Percentiles rank a stretch among this genome's conserved stretches.
phyloP scores from a whole-genome alignment of 306 rosid species.

The Leucaena leucocephala region DNA sequence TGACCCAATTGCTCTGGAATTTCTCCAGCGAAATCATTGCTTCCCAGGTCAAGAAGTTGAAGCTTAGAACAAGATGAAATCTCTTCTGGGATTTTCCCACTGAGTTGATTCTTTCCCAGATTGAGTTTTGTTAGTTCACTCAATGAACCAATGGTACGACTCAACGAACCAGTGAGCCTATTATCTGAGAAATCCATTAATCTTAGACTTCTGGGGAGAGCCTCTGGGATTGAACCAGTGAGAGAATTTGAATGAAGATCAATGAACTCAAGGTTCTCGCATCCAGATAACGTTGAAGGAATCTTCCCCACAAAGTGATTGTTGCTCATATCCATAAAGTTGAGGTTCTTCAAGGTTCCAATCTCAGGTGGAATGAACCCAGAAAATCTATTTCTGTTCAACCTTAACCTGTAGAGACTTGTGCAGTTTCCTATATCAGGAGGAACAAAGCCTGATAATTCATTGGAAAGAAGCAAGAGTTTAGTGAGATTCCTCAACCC shows the following conservation, averaged over 20 bases:
- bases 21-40: slow-evolving; percentile 77
- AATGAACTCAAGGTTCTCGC: slow-evolving; percentile 71
- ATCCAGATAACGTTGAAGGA: slow-evolving; percentile 69
- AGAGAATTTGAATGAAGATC: slow-evolving; percentile 86
- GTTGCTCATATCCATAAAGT: slow-evolving; percentile 67
- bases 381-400: slow-evolving; percentile 65
- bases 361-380: slow-evolving; percentile 86
- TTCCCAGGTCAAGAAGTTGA: slow-evolving; percentile 76
- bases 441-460: slow-evolving; percentile 79
- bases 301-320: slow-evolving; percentile 73
- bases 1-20: slow-evolving; percentile 75
- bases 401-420: slow-evolving; percentile 67
- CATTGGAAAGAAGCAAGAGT: slow-evolving; percentile 73
- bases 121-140: slow-evolving; percentile 76
- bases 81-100: slow-evolving; percentile 77
- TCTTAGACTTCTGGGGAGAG: slow-evolving; percentile 74
- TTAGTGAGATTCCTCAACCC: slow-evolving; percentile 72
- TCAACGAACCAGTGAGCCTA: slow-evolving; percentile 64
- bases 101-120: slow-evolving; percentile 65
- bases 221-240: slow-evolving; percentile 65
- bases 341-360: slow-evolving; percentile 66
- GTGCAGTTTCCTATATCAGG: slow-evolving; percentile 88
- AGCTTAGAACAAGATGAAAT: slow-evolving; percentile 72
- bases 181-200: slow-evolving; percentile 73
- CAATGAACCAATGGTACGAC: slow-evolving; percentile 58